These are phyloP conservation scores for Chytriomyces sp. DNA, from an alignment of 192 early-diverging fungal species.

Conservation along the genomic window DNA sequence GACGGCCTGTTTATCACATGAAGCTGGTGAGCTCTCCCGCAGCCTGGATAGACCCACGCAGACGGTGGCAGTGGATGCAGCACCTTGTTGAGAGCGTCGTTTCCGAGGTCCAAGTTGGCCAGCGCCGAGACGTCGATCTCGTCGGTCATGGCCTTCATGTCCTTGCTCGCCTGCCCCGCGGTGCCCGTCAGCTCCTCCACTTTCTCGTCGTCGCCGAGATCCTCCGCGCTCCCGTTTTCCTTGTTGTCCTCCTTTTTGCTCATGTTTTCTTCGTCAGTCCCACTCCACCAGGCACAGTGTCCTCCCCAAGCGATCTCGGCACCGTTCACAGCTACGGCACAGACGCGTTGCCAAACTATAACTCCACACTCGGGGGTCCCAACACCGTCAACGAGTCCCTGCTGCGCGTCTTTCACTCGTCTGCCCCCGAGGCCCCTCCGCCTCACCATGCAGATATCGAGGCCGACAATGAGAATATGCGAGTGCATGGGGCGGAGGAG, in stretches of 20 bases:
- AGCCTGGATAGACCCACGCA: neutral
- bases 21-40: neutral
- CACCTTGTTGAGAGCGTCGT: conserved; percentile 14
- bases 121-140: neutral
- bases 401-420: no score
- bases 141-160: conserved; percentile 25
- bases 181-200: conserved; percentile 29
- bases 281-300: no score
- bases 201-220: conserved; percentile 12
- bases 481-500: no score
- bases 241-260: neutral
- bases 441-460: no score
- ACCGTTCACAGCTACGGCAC: no score
- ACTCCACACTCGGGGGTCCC: no score
- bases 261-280: conserved; percentile 2
- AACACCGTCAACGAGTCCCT: no score
- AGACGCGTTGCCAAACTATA: no score
- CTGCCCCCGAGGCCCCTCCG: no score
- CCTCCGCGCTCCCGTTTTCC: conserved; percentile 2
- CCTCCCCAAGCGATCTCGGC: no score
- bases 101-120: neutral
- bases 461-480: no score
- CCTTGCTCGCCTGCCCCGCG: conserved; percentile 29
- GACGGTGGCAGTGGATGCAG: neutral
- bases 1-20: neutral